phyloP scores from a whole-genome alignment of 352 stramenopile genomes.

The Phytophthora tentaculata region DNA sequence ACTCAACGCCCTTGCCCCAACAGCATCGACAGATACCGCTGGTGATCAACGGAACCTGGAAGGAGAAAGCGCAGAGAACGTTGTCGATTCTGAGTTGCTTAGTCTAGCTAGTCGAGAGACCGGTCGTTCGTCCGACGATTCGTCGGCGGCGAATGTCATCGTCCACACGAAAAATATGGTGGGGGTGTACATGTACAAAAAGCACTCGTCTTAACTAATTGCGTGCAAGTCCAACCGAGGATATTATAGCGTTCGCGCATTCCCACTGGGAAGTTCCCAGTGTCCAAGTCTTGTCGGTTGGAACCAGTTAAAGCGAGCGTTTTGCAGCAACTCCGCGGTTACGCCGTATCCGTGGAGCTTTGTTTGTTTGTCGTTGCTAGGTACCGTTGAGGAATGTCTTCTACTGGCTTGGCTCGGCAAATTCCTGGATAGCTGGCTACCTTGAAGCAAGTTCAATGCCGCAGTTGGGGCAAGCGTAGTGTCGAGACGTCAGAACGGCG shows the following conservation, averaged over 20 bases:
- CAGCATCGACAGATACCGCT: constrained; percentile 20
- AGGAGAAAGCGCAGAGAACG: constrained; percentile 27
- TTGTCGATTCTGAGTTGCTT: constrained; percentile 12
- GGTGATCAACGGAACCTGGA: constrained; percentile 8
- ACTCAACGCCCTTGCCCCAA: constrained; percentile 17
- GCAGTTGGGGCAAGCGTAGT: constrained; percentile 9
- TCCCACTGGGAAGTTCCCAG: no score
- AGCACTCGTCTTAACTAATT: constrained; percentile 8
- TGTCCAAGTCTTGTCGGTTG: neutral
- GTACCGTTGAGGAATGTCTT: neutral
- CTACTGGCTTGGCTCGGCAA: neutral
- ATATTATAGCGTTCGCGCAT: constrained; percentile 4
- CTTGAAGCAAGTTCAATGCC: neutral
- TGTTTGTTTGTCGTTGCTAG: no score
- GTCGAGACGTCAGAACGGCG: constrained; percentile 13
- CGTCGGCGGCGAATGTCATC: no score
- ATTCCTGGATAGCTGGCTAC: neutral
- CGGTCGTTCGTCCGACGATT: neutral
- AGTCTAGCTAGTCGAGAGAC: constrained; percentile 24
- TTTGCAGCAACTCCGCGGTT: constrained; percentile 16
- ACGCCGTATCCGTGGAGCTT: constrained; percentile 8
- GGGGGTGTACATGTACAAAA: no score
- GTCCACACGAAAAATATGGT: neutral
- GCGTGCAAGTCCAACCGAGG: constrained; percentile 8
- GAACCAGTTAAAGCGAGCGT: constrained; percentile 28